Conservation (phyloP, 106 monocot species). For the Triglochin maritima region DNA sequence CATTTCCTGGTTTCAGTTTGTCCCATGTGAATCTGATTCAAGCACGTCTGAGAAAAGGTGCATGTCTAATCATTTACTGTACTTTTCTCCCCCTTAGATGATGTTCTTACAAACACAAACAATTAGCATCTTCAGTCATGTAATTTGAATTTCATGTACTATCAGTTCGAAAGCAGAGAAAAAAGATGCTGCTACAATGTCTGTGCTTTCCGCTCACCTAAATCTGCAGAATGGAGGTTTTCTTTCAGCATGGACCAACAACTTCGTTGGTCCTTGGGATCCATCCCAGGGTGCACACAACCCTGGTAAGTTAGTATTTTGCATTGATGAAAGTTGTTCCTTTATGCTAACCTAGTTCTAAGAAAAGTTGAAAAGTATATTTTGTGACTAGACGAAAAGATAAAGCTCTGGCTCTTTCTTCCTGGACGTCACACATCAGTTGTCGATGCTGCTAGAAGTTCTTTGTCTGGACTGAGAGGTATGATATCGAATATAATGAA, state of each 20-base stretch:
- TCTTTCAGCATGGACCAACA: constrained; percentile 91
- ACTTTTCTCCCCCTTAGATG: no score
- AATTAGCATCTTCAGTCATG: not conserved
- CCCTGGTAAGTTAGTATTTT: constrained; percentile 41
- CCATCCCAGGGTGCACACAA: constrained; percentile 96
- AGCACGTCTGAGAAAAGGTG: constrained; percentile 60
- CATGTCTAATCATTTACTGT: not conserved
- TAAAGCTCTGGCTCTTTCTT: constrained; percentile 97
- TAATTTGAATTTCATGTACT: not conserved
- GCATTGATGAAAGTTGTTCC: not conserved
- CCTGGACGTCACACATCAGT: constrained; percentile 77
- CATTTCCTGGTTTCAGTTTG: constrained; percentile 94
- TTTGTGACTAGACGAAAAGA: constrained; percentile 80
- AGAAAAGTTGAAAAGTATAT: not conserved
- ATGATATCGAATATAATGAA: not conserved
- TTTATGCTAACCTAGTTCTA: not conserved
- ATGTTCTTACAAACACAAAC: no score
- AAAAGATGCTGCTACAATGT: constrained; percentile 49
- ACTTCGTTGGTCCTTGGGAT: constrained; percentile 99
- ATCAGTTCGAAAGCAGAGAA: constrained; percentile 59
- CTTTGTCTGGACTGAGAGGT: constrained; percentile 81
- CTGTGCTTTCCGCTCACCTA: constrained; percentile 66
- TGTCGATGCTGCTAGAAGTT: constrained; percentile 52
- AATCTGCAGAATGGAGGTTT: constrained; percentile 81
- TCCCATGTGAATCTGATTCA: constrained; percentile 62